Percentiles rank a stretch among this genome's conserved stretches.
phyloP scores from a whole-genome alignment of 139 green algal species.

The Bryopsis sp. region DNA sequence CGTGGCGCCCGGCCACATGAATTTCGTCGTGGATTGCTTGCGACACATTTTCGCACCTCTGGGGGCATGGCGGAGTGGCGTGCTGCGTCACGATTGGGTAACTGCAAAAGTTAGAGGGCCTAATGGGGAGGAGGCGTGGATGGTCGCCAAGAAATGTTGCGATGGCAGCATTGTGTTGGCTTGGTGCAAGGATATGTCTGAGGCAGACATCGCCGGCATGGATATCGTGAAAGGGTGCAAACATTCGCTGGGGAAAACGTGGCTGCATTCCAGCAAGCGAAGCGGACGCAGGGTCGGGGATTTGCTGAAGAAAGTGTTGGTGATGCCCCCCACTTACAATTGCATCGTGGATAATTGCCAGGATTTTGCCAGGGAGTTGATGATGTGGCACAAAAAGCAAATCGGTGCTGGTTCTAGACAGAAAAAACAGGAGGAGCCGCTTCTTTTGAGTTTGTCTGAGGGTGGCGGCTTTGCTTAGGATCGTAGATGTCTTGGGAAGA shows the following conservation, averaged over 20 bases:
- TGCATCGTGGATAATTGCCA: not conserved
- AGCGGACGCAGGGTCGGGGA: not conserved
- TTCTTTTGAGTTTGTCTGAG: too few relatives aligned
- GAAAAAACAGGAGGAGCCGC: too few relatives aligned
- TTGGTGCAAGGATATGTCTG: not conserved
- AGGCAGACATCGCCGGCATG: not conserved
- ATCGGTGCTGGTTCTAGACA: too few relatives aligned
- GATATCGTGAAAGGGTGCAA: not conserved
- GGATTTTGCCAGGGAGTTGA: not conserved
- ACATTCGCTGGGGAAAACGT: not conserved
- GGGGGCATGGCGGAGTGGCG: not conserved
- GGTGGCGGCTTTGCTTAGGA: too few relatives aligned
- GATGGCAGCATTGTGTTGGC: not conserved
- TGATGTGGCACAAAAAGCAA: constrained; percentile 1
- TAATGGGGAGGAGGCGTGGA: not conserved
- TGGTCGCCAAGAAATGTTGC: not conserved
- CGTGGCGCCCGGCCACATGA: too few relatives aligned
- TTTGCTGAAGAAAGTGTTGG: not conserved
- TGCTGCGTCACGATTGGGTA: not conserved
- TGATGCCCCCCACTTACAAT: not conserved
- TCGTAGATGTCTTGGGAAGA: too few relatives aligned
- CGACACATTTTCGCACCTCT: not conserved
- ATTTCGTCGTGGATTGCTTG: too few relatives aligned
- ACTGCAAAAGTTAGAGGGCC: not conserved
- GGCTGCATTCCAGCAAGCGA: not conserved